Conservation (phyloP, 2,329 filamentous ascomycete genomes). For the Bipolaris zeicola region DNA sequence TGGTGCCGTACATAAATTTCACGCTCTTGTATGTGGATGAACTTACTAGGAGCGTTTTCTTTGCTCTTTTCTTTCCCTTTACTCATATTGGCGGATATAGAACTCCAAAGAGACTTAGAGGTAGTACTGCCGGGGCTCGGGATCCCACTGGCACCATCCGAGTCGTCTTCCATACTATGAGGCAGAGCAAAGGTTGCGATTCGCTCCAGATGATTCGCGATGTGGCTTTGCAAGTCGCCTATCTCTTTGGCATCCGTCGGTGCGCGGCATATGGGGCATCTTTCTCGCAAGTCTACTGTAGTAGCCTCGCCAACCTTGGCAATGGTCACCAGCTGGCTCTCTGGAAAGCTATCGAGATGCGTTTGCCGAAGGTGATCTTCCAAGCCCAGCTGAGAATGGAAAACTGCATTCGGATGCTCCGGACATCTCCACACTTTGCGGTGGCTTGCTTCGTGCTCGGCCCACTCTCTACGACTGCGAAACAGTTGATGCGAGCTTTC, state of each 20-base stretch:
- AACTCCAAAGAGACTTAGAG: constrained; percentile 26
- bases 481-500: constrained; percentile 38
- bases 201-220: constrained; percentile 46
- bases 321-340: constrained; percentile 35
- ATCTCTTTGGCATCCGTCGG: constrained; percentile 29
- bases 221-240: constrained; percentile 40
- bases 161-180: constrained; percentile 33
- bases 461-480: constrained; percentile 46
- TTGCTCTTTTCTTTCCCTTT: constrained; percentile 6
- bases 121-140: constrained; percentile 37
- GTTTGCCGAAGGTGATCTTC: constrained; percentile 38
- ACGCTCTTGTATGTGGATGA: no score
- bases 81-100: constrained; percentile 21
- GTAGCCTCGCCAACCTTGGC: constrained; percentile 43
- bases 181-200: constrained; percentile 45
- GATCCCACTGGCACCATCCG: constrained; percentile 38
- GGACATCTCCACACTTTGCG: constrained; percentile 47
- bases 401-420: constrained; percentile 41
- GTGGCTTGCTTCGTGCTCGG: constrained; percentile 46
- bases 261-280: constrained; percentile 42
- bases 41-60: neutral
- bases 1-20: neutral
- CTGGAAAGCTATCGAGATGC: constrained; percentile 39
- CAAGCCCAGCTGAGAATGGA: constrained; percentile 28
- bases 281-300: constrained; percentile 35